These are phyloP conservation scores for Tephrocybe sp. DNA, from an alignment of 768 basidiomycete genomes.

Conservation along the genomic window DNA sequence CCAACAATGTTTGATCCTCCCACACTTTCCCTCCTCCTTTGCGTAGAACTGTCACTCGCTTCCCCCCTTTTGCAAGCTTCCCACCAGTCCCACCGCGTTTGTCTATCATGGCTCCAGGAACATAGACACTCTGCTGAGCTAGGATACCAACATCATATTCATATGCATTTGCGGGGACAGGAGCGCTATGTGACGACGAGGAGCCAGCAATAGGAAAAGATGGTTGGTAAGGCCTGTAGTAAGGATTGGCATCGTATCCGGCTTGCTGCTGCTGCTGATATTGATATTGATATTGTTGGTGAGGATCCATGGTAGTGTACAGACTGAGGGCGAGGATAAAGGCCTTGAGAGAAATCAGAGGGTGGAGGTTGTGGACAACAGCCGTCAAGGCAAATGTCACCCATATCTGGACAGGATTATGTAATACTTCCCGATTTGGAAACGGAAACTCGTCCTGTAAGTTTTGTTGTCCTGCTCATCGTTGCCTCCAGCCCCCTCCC, in stretches of 20 bases:
- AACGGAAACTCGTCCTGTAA: not conserved
- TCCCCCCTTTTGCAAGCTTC: conserved; percentile 85
- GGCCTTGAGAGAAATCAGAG: not conserved
- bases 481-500: conserved; percentile 26
- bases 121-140: conserved; percentile 89
- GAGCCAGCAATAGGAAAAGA: conserved; percentile 64
- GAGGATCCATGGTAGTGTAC: conserved; percentile 38
- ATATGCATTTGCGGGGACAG: conserved; percentile 86
- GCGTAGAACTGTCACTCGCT: conserved; percentile 88
- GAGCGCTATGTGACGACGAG: conserved; percentile 68
- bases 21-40: conserved; percentile 97
- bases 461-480: conserved; percentile 18
- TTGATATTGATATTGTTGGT: conserved; percentile 46
- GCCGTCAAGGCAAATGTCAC: too few species aligned
- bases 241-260: conserved; percentile 67
- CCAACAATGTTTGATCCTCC: conserved; percentile 96
- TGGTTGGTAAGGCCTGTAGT: conserved; percentile 77
- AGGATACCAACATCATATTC: conserved; percentile 91
- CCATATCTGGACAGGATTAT: conserved; percentile 16
- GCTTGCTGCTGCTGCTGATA: conserved; percentile 52
- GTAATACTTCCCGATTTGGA: conserved; percentile 23
- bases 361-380: conserved; percentile 9
- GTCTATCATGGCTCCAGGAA: conserved; percentile 88
- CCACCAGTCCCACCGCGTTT: conserved; percentile 84
- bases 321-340: not conserved